Percentiles rank a stretch among this genome's conserved stretches.
Evolutionary conservation across 208 protist genomes (phyloP).

Genomic region (Leptomonas seymouri): DNA sequence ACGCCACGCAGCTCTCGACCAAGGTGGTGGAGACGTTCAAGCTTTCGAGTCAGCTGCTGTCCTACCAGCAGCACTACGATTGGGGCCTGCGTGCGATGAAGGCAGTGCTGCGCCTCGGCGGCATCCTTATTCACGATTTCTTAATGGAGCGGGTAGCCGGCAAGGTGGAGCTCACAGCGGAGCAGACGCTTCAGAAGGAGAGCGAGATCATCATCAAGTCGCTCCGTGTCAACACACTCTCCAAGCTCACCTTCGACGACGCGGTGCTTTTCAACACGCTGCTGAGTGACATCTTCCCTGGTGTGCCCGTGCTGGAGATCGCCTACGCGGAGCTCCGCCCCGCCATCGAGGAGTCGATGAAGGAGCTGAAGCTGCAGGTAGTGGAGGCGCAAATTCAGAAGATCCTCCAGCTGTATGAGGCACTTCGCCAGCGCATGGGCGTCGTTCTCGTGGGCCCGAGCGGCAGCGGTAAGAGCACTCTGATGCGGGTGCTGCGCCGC

Average conservation of each 20-base stretch:
- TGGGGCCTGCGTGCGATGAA: slow-evolving; percentile 99
- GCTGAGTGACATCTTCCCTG: slow-evolving; percentile 96
- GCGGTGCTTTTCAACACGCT: slow-evolving; percentile 94
- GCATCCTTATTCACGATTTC: slow-evolving; percentile 89
- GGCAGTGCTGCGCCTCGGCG: slow-evolving; percentile 93
- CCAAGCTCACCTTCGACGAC: slow-evolving; percentile 98
- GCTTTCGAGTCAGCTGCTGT: slow-evolving; percentile 95
- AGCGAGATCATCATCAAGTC: slow-evolving; percentile 96
- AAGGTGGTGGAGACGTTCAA: slow-evolving; percentile 96
- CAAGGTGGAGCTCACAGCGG: slow-evolving; percentile 54
- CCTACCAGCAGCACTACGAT: slow-evolving; percentile 98
- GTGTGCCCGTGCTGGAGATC: slow-evolving; percentile 88
- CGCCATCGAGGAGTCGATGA: slow-evolving; percentile 89
- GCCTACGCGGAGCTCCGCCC: slow-evolving; percentile 92
- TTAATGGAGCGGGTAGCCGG: slow-evolving; percentile 80
- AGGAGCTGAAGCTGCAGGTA: slow-evolving; percentile 90
- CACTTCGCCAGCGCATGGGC: slow-evolving; percentile 97
- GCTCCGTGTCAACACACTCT: slow-evolving; percentile 97
- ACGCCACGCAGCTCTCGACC: slow-evolving; percentile 92
- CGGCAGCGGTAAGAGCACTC: slow-evolving; percentile 97
- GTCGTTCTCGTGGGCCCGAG: slow-evolving; percentile 97
- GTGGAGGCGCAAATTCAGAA: slow-evolving; percentile 92
- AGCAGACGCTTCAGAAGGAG: slow-evolving; percentile 87
- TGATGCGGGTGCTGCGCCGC: slow-evolving; percentile 91
- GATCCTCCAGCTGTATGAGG: slow-evolving; percentile 97